Base-by-base conservation (phyloP, 208 protist species). In the Acanthamoeba healyi region DNA sequence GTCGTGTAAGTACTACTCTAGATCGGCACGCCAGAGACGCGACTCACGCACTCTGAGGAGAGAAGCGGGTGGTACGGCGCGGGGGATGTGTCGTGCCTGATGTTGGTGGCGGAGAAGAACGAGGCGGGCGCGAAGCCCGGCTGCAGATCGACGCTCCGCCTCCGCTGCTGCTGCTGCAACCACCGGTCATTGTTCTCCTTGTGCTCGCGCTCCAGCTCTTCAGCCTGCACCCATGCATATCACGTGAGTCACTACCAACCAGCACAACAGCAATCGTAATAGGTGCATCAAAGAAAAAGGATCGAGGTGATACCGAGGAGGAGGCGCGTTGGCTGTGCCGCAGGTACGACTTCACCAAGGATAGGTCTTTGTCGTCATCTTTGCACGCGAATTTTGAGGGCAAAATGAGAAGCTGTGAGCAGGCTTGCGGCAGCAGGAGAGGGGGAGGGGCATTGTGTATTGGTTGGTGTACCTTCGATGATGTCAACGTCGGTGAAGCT, bases 111-210 rank as follows among this genome's bases (percentile, higher is more conserved):
- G 42, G 74, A 84, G 44, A 84, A 84, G 42, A 84, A 3, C 10
- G 74, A 58, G 44, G 74, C 19, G 44, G 74, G 74, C 44, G 74
- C 74, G 40, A 40, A 84, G 26, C 74, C 74, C 12, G 74, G 74
- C n/a, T 26, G 10, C 42, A 84, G 22, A 4, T 5, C 12, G 12
- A 56, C 32, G 22, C 26, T n/a, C 10, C 7, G 44, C 38, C 44
- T 6, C 15, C 74, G 38, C 42, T 56, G 74, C 74, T 10, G 74
- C 29, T n/a, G n/a, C n/a, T n/a, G n/a, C n/a, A n/a, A n/a, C n/a
- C n/a, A n/a, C n/a, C 42, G 2, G 19, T 84, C 74, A 10, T 84
- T 26, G 74, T 38, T 84, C 24, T 84, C 44, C 74, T 84, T 84
- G 74, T 84, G 74, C 44, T 84, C 74, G 26, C 74, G 74, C 42